Evolutionary conservation across 148 eudicot species (phyloP), one percentile per base, ranked within the genome.

Genomic region (Rheum nobile): DNA sequence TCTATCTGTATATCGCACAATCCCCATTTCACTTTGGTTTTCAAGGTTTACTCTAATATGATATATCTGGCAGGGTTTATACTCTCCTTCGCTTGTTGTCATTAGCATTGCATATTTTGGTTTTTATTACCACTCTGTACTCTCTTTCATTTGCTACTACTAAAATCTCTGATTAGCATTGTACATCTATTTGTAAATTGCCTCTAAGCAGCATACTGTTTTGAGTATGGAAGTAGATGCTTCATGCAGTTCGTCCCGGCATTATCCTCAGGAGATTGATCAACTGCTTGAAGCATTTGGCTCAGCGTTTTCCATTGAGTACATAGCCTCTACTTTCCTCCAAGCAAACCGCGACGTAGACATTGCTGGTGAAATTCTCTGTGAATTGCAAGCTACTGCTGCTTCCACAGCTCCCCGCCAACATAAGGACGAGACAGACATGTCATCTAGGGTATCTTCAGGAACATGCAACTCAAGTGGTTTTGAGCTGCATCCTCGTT

Each of bases 201-300:
- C 70, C 13, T 32, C n/a, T 61, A 61, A 28, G 38, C 70, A 65
- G 9, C 39, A 65, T 65, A 31, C 34, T 8, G 8, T 32, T 65
- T 11, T 29, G 69, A 67, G 35, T 32, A 82, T 82, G 84, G 84
- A 76, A 81, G 67, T 74, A 10, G 67, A 71, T 26, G 54, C 76
- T 43, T 72, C 84, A 43, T 54, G 72, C 79, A 76, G 76, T 76
- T 70, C 84, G 55, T 55, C 79, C 37, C 6, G 77, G 35, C 72
- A 76, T 70, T 34, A 79, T 55, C 74, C 50, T 39, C 76, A 80
- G 74, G 92, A 91, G 76, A 80, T 91, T 54, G 82, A 89, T 39
- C 75, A 50, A 44, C 81, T 91, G 79, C 84, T 83, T 74, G 87
- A 91, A 54, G 85, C 88, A 13, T 91, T 91, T 82, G 89, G 90